Evolutionary conservation across 768 basidiomycete species (phyloP).

Genomic region (Aureoboletus auriporus): DNA sequence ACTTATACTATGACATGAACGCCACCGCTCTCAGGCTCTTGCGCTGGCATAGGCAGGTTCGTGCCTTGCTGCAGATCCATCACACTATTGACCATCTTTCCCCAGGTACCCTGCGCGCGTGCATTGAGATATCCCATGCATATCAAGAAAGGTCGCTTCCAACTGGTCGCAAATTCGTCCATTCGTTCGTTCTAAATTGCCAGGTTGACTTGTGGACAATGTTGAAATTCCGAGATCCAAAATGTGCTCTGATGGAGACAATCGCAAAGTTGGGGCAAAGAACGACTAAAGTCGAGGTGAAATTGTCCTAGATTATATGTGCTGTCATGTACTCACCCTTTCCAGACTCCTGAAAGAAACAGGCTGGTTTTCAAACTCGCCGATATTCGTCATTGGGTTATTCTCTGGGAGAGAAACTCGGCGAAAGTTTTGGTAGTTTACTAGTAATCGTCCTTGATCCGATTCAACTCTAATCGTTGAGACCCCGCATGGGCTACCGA

Average conservation of each 20-base stretch:
- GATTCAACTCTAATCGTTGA: not conserved
- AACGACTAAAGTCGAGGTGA: conserved; percentile 68
- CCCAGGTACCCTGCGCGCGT: conserved; percentile 49
- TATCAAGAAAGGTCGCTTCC: conserved; percentile 84
- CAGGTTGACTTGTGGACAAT: conserved; percentile 75
- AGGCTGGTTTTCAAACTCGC: conserved; percentile 85
- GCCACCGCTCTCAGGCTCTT: conserved; percentile 70
- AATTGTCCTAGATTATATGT: not conserved
- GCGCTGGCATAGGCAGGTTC: conserved; percentile 78
- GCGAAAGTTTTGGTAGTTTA: conserved; percentile 92
- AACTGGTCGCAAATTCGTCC: conserved; percentile 84
- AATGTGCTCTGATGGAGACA: conserved; percentile 69
- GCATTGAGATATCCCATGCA: conserved; percentile 79
- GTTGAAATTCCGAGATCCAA: conserved; percentile 82
- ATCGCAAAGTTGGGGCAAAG: conserved; percentile 63
- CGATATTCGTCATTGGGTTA: conserved; percentile 92
- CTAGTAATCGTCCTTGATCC: conserved; percentile 33
- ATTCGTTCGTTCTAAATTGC: conserved; percentile 84
- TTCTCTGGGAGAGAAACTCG: conserved; percentile 82
- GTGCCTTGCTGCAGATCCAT: not conserved
- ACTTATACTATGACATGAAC: conserved; percentile 81
- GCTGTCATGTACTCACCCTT: not conserved
- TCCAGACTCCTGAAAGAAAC: conserved; percentile 85
- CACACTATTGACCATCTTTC: conserved; percentile 31
- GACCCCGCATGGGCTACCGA: conserved; percentile 75